Base-by-base conservation (phyloP, 305 asterid genomes). In the Fraxinus greggii region DNA sequence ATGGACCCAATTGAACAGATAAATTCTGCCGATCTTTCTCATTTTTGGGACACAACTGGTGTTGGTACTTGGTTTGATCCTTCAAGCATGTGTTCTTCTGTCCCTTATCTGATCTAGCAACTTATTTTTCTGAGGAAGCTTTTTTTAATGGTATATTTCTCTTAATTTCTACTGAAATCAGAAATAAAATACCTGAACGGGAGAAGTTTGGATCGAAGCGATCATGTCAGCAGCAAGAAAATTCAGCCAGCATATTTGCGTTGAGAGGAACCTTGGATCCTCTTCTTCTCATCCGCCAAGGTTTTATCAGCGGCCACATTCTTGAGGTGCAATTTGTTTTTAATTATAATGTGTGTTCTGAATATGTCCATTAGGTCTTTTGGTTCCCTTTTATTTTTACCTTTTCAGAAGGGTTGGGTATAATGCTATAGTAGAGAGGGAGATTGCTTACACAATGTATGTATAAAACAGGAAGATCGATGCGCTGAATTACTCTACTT, bases 261-360 rank as follows among this genome's bases (percentile, higher is more conserved):
- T 90, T 77, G 91, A 87, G 92, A 89, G 91, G 94, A 91, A 88
- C 92, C 90, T 90, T 91, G 87, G 92, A 91, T 87, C 92, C 91
- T 78, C 82, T 79, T 87, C 61, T 40, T 86, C 84, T 76, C 82
- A 67, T 38, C 83, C 19, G 23, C 81, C 54, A 24, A 69, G 84
- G 84, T 78, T 77, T 81, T 45, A 7, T 69, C 85, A 45, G 54
- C 80, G 77, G 33, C 80, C 79, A 65, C 85, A 86, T 78, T 80
- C 48, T 38, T 38, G 12, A 38, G 48, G 15, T 38, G 48, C 15
- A 38, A 38, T 38, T 38, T 9, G 48, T 38, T 38, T 38, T 38
- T 38, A 38, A 38, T 45, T 19, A 45, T 54, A 48, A 74, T 83
- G 80, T 72, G 65, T 45, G 56, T 13, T 72, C 74, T 61, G 48